Evolutionary conservation across 805 yeast species (phyloP).

Genomic region (Helenozyma rhizophorensis): DNA sequence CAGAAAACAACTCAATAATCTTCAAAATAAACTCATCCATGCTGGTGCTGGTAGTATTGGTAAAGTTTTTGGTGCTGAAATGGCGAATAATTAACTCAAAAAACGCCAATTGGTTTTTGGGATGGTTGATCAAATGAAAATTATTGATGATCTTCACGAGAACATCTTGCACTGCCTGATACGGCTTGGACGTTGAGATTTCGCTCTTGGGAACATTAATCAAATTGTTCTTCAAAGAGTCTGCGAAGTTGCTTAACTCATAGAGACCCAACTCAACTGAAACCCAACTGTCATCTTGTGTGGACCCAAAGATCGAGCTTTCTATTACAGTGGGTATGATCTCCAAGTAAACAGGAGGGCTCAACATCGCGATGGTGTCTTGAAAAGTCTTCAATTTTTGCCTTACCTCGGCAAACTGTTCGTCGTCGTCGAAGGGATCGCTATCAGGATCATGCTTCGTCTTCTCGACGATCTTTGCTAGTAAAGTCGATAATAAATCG

Average conservation of each 20-base stretch:
- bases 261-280: constrained; percentile 80
- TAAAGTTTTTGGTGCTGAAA: constrained; percentile 48
- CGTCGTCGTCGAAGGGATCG: constrained; percentile 58
- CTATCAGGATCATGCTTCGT: constrained; percentile 77
- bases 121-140: constrained; percentile 51
- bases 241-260: constrained; percentile 76
- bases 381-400: constrained; percentile 71
- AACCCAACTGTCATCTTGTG: constrained; percentile 23
- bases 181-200: constrained; percentile 63
- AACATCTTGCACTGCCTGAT: constrained; percentile 56
- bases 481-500: constrained; percentile 58
- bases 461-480: constrained; percentile 68
- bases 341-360: constrained; percentile 57
- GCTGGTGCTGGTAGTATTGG: constrained; percentile 28
- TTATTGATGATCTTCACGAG: constrained; percentile 48
- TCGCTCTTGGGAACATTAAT: constrained; percentile 65
- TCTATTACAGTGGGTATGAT: constrained; percentile 59
- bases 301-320: constrained; percentile 10
- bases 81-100: constrained; percentile 86
- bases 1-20: constrained; percentile 73
- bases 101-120: constrained; percentile 74
- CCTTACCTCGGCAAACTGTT: constrained; percentile 79
- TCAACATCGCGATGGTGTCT: constrained; percentile 64
- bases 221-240: constrained; percentile 72
- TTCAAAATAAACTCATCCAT: constrained; percentile 48